Evolutionary conservation across 2,329 filamentous ascomycete species (phyloP).

Genomic region (Fusarium lyarnte): DNA sequence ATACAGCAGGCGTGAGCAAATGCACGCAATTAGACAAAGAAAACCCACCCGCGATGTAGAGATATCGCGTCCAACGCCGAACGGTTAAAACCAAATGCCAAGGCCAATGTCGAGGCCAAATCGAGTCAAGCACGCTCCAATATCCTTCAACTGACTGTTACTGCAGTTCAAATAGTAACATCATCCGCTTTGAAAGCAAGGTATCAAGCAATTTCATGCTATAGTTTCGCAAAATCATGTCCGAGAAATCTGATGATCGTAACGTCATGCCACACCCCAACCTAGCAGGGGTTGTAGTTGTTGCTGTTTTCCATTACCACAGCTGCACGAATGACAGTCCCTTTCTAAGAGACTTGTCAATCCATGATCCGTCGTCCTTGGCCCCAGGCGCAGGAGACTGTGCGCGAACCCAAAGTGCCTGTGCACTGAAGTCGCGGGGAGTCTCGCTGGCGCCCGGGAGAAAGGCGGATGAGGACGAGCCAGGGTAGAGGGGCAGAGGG

Average conservation of each 20-base stretch:
- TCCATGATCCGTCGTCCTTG: slow-evolving; percentile 37
- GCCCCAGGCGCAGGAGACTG: slow-evolving; percentile 23
- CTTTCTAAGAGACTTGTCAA: slow-evolving; percentile 40
- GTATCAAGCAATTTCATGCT: neutral
- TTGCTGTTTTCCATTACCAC: slow-evolving; percentile 20
- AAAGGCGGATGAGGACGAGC: slow-evolving; percentile 37
- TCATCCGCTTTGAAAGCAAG: slow-evolving; percentile 15
- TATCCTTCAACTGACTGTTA: slow-evolving; percentile 1
- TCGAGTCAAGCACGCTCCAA: slow-evolving; percentile 9
- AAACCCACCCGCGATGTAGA: slow-evolving; percentile 1
- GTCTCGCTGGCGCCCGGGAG: slow-evolving; percentile 37
- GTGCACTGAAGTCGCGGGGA: slow-evolving; percentile 42
- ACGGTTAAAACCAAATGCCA: slow-evolving; percentile 1
- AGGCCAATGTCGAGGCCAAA: neutral
- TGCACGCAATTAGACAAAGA: slow-evolving; percentile 15
- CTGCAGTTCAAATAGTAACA: neutral
- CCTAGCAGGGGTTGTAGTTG: slow-evolving; percentile 4
- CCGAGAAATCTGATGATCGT: slow-evolving; percentile 27
- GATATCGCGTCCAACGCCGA: slow-evolving; percentile 19
- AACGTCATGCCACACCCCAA: slow-evolving; percentile 23
- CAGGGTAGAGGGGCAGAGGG: slow-evolving; percentile 35
- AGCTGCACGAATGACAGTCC: slow-evolving; percentile 37
- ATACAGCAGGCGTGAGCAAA: slow-evolving; percentile 20
- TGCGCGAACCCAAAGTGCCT: slow-evolving; percentile 36
- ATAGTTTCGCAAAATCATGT: slow-evolving; percentile 17